phyloP scores from a whole-genome alignment of 2,329 filamentous ascomycete genomes.

The Aurifilum marmelostoma region DNA sequence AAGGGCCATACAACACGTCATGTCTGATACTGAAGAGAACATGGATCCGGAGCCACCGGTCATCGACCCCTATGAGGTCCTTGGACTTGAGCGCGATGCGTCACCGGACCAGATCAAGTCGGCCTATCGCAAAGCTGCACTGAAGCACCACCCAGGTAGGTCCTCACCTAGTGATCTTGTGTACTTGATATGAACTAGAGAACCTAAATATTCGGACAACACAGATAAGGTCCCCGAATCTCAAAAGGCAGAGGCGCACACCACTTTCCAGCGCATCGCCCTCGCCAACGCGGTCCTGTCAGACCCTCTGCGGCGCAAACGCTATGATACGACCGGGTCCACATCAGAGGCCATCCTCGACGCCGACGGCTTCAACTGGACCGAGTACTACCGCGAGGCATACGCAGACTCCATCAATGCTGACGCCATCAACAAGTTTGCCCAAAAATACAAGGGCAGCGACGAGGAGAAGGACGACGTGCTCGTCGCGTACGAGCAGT shows the following conservation, averaged over 20 bases:
- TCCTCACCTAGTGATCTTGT: background rate
- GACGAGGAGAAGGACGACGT: slow-evolving; percentile 83
- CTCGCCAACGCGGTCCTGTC: slow-evolving; percentile 95
- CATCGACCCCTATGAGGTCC: slow-evolving; percentile 78
- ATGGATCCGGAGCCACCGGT: slow-evolving; percentile 61
- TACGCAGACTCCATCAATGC: slow-evolving; percentile 76
- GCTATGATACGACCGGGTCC: slow-evolving; percentile 88
- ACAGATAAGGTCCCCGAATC: slow-evolving; percentile 77
- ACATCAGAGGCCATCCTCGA: slow-evolving; percentile 82
- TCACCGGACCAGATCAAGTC: slow-evolving; percentile 81
- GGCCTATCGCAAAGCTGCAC: slow-evolving; percentile 87
- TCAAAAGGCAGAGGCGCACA: slow-evolving; percentile 73
- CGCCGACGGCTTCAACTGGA: slow-evolving; percentile 85
- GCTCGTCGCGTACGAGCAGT: slow-evolving; percentile 72
- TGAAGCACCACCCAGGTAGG: slow-evolving; percentile 83
- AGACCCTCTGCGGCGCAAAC: slow-evolving; percentile 75
- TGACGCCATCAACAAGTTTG: slow-evolving; percentile 76
- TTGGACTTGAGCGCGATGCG: slow-evolving; percentile 71
- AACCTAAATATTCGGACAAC: background rate
- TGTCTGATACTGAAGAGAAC: slow-evolving; percentile 57
- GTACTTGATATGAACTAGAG: background rate
- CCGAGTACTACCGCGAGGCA: slow-evolving; percentile 84
- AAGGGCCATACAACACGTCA: slow-evolving; percentile 36
- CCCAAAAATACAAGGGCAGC: slow-evolving; percentile 78
- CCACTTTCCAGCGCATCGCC: slow-evolving; percentile 85